A percentile compares a stretch with the other conserved stretches of the same genome.
phyloP scores from a whole-genome alignment of 164 flowering plant genomes.

The Nymphaea thermarum region DNA sequence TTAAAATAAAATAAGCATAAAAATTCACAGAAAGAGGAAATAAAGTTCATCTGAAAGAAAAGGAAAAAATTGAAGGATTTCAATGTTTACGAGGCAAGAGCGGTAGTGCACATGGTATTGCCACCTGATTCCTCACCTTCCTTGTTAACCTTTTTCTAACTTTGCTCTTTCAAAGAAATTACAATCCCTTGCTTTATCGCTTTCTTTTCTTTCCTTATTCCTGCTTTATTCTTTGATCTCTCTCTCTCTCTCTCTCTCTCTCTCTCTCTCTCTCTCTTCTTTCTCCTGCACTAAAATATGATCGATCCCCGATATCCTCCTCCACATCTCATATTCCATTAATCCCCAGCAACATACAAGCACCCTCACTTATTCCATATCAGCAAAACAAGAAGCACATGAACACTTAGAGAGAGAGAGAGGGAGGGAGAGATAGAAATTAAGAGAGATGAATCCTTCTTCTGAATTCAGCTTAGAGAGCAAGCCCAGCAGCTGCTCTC shows the following conservation, averaged over 20 bases:
- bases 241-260: constrained; percentile 18
- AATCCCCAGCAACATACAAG: not conserved
- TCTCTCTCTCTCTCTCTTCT: not conserved
- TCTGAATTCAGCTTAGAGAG: not conserved
- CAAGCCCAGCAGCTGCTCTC: not conserved
- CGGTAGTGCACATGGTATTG: not conserved
- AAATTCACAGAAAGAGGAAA: not conserved
- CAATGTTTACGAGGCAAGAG: not conserved
- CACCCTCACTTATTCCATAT: not conserved
- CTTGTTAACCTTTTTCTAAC: constrained; percentile 6
- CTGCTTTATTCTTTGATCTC: constrained; percentile 2
- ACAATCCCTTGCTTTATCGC: constrained; percentile 25
- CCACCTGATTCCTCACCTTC: not conserved
- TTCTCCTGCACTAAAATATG: not conserved
- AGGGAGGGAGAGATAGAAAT: no score
- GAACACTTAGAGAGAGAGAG: not conserved
- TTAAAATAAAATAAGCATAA: no score
- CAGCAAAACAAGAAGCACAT: not conserved
- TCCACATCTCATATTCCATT: not conserved
- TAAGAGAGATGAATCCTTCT: not conserved
- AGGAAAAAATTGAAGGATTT: not conserved
- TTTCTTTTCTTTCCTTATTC: not conserved
- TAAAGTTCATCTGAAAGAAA: not conserved
- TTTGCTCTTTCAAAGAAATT: constrained; percentile 80
- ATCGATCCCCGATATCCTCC: not conserved